Percentiles rank a stretch among this genome's conserved stretches.
Evolutionary conservation across 1,284 basidiomycete species (phyloP).

Genomic region (Tilletia setariae): DNA sequence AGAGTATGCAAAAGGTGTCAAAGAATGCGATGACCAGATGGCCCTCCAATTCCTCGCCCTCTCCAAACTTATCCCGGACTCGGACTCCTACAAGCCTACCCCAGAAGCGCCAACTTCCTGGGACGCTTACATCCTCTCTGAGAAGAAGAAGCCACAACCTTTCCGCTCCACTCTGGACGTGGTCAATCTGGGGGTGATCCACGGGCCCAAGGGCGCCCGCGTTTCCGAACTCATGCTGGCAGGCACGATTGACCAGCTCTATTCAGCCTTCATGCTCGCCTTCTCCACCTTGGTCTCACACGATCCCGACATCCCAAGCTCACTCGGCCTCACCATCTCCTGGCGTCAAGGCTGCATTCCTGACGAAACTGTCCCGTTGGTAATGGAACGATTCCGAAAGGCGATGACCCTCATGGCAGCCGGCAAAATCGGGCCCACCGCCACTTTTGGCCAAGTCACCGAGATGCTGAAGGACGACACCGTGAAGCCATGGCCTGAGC

Average conservation of each 20-base stretch:
- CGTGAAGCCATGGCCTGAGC: neutral
- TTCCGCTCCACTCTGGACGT: neutral
- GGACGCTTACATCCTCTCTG: neutral
- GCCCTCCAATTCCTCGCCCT: slow-evolving; percentile 2
- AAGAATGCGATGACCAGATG: neutral
- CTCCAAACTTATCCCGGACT: slow-evolving; percentile 4
- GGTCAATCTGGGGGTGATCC: slow-evolving; percentile 5
- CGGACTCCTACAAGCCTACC: slow-evolving; percentile 3
- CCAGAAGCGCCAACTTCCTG: neutral
- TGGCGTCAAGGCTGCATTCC: neutral
- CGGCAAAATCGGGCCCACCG: neutral
- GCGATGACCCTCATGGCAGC: neutral
- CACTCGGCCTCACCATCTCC: neutral
- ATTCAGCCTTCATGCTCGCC: slow-evolving; percentile 5
- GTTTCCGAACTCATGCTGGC: slow-evolving; percentile 1
- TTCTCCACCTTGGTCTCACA: slow-evolving; percentile 1
- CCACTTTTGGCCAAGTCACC: neutral
- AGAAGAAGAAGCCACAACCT: slow-evolving; percentile 12
- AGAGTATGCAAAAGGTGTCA: neutral
- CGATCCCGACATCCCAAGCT: neutral
- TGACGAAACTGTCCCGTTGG: neutral
- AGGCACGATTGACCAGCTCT: slow-evolving; percentile 11
- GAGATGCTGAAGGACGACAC: slow-evolving; percentile 1
- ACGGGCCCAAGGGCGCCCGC: slow-evolving; percentile 6
- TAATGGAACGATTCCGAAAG: neutral